phyloP scores from a whole-genome alignment of 2,329 filamentous ascomycete species.

The Xylariomycetidae sp. region DNA sequence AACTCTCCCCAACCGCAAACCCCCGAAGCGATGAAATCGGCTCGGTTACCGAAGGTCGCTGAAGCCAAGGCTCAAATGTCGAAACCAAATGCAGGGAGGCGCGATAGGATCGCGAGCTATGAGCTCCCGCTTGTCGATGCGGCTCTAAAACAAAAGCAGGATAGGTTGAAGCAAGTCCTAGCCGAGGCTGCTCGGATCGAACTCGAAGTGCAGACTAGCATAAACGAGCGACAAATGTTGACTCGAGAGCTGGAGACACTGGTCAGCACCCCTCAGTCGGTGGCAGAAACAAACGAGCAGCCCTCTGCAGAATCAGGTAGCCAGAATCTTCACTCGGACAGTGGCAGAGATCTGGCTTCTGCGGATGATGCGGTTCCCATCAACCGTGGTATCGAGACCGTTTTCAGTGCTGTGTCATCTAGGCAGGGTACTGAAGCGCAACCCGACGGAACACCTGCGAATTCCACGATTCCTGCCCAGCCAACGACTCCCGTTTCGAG shows the following conservation, averaged over 20 bases:
- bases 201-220: conserved; percentile 35
- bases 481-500: no score
- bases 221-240: conserved; percentile 29
- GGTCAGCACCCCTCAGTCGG: conserved; percentile 15
- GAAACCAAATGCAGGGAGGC: conserved; percentile 14
- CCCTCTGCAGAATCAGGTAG: conserved; percentile 2
- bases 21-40: conserved; percentile 8
- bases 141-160: conserved; percentile 37
- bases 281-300: conserved; percentile 7
- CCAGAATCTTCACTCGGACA: no score
- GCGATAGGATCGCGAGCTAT: conserved; percentile 31
- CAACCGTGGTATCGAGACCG: no score
- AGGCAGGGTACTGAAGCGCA: no score
- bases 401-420: no score
- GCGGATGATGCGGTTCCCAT: no score
- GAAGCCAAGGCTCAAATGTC: conserved; percentile 6
- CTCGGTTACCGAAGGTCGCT: conserved; percentile 8
- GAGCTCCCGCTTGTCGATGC: conserved; percentile 34
- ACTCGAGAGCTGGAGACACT: conserved; percentile 29
- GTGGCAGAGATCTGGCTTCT: no score
- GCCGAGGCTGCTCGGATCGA: conserved; percentile 42
- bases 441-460: no score
- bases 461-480: no score
- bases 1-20: conserved; percentile 16
- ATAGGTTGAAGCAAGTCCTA: conserved; percentile 40